phyloP scores from a whole-genome alignment of 352 stramenopile species.

The Achlya hypogyna region DNA sequence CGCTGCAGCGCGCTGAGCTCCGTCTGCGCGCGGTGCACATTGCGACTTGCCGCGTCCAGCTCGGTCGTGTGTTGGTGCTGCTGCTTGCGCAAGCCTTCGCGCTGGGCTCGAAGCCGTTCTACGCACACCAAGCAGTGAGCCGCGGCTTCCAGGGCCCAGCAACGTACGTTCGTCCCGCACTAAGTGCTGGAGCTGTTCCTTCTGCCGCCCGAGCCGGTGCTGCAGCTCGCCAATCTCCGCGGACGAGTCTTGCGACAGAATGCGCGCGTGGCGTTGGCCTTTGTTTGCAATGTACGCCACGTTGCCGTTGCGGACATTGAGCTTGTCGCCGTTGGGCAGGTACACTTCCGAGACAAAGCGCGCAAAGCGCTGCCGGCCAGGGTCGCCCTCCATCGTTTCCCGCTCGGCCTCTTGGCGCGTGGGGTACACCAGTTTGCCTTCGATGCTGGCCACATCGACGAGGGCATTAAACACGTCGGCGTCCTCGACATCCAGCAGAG shows the following conservation, averaged over 20 bases:
- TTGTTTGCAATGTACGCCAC: constrained; percentile 77
- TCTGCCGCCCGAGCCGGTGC: constrained; percentile 26
- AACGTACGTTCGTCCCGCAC: constrained; percentile 23
- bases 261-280: constrained; percentile 40
- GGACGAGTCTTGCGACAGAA: constrained; percentile 68
- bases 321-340: constrained; percentile 62
- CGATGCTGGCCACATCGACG: constrained; percentile 64
- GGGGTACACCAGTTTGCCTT: constrained; percentile 67
- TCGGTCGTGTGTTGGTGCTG: neutral
- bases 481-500: constrained; percentile 60
- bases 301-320: constrained; percentile 65
- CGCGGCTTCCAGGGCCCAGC: neutral
- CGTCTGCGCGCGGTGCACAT: neutral
- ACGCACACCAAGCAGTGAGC: neutral
- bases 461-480: constrained; percentile 78
- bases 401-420: constrained; percentile 44
- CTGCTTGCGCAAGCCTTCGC: neutral
- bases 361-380: constrained; percentile 51
- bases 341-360: constrained; percentile 61
- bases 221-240: constrained; percentile 49
- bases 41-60: neutral
- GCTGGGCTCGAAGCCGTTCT: neutral
- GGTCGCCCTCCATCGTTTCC: constrained; percentile 41
- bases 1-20: constrained; percentile 39
- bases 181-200: constrained; percentile 48